Percentiles rank a stretch among this genome's conserved stretches.
These are phyloP conservation scores for Termitomyces sp. DNA, from an alignment of 768 basidiomycete species.

Conservation along the genomic window DNA sequence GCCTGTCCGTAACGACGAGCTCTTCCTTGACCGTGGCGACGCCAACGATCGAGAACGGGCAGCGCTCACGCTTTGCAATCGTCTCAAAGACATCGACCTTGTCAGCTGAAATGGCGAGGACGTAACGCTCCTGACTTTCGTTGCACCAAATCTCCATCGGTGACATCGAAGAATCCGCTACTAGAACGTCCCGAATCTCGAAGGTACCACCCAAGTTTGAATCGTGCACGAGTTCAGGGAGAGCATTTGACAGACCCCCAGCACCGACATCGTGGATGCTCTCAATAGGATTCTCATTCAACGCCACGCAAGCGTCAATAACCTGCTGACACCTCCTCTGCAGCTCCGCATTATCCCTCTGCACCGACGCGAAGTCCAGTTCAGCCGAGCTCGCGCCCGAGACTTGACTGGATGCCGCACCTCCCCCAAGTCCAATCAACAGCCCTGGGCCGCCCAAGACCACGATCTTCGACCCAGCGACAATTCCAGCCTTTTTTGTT, in stretches of 20 bases:
- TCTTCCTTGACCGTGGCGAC: conserved; percentile 76
- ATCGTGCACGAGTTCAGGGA: conserved; percentile 97
- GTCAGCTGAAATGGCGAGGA: conserved; percentile 76
- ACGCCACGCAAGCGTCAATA: conserved; percentile 81
- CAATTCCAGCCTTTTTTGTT: conserved; percentile 71
- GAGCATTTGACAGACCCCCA: conserved; percentile 92
- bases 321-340: conserved; percentile 96
- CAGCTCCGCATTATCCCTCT: conserved; percentile 98
- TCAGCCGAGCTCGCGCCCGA: conserved; percentile 88
- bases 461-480: conserved; percentile 79
- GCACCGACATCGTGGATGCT: conserved; percentile 99
- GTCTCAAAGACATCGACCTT: conserved; percentile 58
- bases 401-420: conserved; percentile 91
- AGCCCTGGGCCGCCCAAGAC: conserved; percentile 95
- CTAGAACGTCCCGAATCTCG: conserved; percentile 89
- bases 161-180: conserved; percentile 91
- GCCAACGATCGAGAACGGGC: conserved; percentile 91
- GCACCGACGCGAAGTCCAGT: conserved; percentile 95
- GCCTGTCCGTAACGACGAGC: conserved; percentile 83
- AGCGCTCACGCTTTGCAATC: conserved; percentile 84
- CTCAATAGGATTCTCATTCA: conserved; percentile 72
- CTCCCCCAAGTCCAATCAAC: conserved; percentile 94
- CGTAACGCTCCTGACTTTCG: conserved; percentile 97
- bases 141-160: conserved; percentile 99
- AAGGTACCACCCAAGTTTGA: conserved; percentile 86